Conservation (phyloP, 495 filamentous ascomycete species). For the Monascus purpureus region DNA sequence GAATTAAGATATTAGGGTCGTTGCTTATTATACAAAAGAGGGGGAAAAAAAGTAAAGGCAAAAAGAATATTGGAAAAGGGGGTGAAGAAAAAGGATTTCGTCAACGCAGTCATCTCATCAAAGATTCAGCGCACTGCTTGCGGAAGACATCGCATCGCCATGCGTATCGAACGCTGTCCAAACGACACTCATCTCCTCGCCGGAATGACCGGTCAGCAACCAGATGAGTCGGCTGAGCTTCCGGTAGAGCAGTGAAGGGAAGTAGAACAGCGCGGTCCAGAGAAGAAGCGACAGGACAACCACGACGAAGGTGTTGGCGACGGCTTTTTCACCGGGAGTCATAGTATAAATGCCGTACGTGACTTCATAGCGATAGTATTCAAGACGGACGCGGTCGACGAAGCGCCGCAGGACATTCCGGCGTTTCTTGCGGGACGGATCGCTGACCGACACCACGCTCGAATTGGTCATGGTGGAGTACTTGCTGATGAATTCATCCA, state of each 20-base stretch:
- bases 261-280: conserved; percentile 27
- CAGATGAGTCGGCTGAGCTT: conserved; percentile 23
- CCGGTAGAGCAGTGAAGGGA: conserved; percentile 24
- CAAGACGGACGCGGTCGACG: conserved; percentile 43
- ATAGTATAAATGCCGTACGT: conserved; percentile 63
- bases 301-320: conserved; percentile 42
- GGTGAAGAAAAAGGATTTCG: conserved; percentile 1
- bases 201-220: conserved; percentile 28
- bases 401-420: conserved; percentile 20
- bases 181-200: conserved; percentile 16
- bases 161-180: conserved; percentile 18
- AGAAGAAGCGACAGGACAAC: conserved; percentile 19
- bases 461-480: conserved; percentile 20
- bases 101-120: no score
- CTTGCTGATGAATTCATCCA: conserved; percentile 25
- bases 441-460: conserved; percentile 2
- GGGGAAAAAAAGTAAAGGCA: no score
- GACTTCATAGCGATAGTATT: conserved; percentile 66
- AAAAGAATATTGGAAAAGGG: no score
- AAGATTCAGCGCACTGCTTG: no score
- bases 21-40: no score
- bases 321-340: conserved; percentile 54
- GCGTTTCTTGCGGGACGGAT: conserved; percentile 5
- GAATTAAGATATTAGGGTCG: no score
- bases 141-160: conserved; percentile 6